phyloP scores from a whole-genome alignment of 2,329 filamentous ascomycete genomes.

The Diplodia sapinea region DNA sequence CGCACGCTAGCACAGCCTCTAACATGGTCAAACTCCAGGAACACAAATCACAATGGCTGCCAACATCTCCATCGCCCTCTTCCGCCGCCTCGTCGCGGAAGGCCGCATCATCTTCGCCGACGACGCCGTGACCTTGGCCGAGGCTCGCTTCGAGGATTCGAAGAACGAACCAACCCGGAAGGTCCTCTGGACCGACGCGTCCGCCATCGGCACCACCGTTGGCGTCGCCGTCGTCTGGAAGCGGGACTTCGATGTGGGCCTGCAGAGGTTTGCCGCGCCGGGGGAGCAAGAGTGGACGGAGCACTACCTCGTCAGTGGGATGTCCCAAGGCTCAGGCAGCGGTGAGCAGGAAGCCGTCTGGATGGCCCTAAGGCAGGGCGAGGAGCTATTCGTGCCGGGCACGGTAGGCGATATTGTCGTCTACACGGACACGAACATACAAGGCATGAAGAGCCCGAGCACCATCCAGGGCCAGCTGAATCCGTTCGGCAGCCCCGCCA shows the following conservation, averaged over 20 bases:
- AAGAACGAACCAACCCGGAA: constrained; percentile 1
- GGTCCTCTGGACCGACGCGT: not conserved
- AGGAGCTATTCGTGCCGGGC: not conserved
- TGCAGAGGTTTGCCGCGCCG: not conserved
- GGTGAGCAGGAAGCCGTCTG: not conserved
- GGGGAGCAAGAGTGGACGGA: constrained; percentile 9
- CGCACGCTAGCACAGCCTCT: too few relatives aligned
- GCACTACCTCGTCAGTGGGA: not conserved
- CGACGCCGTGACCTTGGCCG: not conserved
- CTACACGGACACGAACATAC: not conserved
- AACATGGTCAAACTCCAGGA: not conserved
- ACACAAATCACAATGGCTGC: not conserved
- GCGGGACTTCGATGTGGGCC: not conserved
- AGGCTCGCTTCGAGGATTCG: not conserved
- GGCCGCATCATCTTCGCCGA: not conserved
- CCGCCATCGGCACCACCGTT: not conserved
- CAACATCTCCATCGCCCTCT: not conserved
- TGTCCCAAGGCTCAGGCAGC: not conserved
- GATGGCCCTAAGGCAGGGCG: not conserved
- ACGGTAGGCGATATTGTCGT: not conserved
- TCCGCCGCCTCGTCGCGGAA: too few relatives aligned
- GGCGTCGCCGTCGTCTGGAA: not conserved
- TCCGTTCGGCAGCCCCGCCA: not conserved
- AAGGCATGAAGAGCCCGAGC: not conserved
- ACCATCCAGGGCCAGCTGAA: not conserved